A percentile compares a stretch with the other conserved stretches of the same genome.
Conservation (phyloP, 2,329 filamentous ascomycete genomes). For the Fusarium lyarnte region DNA sequence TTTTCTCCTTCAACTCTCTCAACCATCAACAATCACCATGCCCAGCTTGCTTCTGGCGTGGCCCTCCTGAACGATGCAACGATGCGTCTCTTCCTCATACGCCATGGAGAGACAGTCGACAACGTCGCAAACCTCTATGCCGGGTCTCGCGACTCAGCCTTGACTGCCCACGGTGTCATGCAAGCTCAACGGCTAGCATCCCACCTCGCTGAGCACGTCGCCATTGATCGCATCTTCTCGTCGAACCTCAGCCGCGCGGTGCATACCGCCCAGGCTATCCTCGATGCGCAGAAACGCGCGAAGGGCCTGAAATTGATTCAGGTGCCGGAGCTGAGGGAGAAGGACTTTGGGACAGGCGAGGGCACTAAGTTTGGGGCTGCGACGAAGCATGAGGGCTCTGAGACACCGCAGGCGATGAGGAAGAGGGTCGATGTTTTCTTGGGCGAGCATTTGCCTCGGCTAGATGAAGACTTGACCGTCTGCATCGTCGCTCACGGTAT, state of each 20-base stretch:
- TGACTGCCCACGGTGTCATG: conserved; percentile 84
- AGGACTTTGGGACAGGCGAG: conserved; percentile 78
- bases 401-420: conserved; percentile 74
- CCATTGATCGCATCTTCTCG: conserved; percentile 74
- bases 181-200: conserved; percentile 78
- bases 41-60: conserved; percentile 29
- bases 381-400: conserved; percentile 61
- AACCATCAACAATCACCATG: conserved; percentile 32
- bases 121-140: conserved; percentile 84
- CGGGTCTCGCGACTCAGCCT: conserved; percentile 79
- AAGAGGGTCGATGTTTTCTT: conserved; percentile 73
- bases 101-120: conserved; percentile 91
- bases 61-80: conserved; percentile 32
- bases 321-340: conserved; percentile 68
- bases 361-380: conserved; percentile 64
- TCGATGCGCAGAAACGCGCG: conserved; percentile 60
- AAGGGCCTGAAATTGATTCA: conserved; percentile 34
- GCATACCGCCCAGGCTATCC: conserved; percentile 75
- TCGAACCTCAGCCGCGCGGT: conserved; percentile 80
- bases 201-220: conserved; percentile 59
- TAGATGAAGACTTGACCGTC: conserved; percentile 16
- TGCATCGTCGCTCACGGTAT: conserved; percentile 83
- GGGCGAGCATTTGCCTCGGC: conserved; percentile 68
- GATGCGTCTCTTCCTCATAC: conserved; percentile 74
- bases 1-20: neutral